Evolutionary conservation across 2,329 filamentous ascomycete species (phyloP).

Genomic region (Bipolaris oryzae): DNA sequence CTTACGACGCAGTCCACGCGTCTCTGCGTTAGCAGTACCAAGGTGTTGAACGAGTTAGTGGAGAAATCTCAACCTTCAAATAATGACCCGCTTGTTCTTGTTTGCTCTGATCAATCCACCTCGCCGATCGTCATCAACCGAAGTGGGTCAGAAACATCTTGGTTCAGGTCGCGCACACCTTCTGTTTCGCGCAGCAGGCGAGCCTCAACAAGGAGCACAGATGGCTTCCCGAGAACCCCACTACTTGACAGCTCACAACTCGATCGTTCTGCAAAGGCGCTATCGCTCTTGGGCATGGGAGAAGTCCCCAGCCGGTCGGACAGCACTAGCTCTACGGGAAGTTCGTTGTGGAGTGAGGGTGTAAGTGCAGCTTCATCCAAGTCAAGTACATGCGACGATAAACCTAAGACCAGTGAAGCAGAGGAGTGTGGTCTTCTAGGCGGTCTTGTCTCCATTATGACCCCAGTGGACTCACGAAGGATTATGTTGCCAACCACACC

Average conservation of each 20-base stretch:
- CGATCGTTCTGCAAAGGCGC: slow-evolving; percentile 15
- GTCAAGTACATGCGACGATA: slow-evolving; percentile 32
- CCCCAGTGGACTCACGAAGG: slow-evolving; percentile 10
- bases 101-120: slow-evolving; percentile 18
- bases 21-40: slow-evolving; percentile 48
- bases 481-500: slow-evolving; percentile 9
- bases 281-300: neutral
- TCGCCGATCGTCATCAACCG: slow-evolving; percentile 22
- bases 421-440: slow-evolving; percentile 38
- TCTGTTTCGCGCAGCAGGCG: slow-evolving; percentile 17
- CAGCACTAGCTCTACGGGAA: slow-evolving; percentile 34
- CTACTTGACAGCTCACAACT: slow-evolving; percentile 30
- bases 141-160: slow-evolving; percentile 25
- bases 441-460: slow-evolving; percentile 34
- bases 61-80: slow-evolving; percentile 8
- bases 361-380: slow-evolving; percentile 38
- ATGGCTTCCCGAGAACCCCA: slow-evolving; percentile 29
- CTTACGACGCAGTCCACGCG: slow-evolving; percentile 28
- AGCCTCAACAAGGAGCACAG: slow-evolving; percentile 16
- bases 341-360: slow-evolving; percentile 40
- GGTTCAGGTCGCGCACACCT: slow-evolving; percentile 26
- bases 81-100: slow-evolving; percentile 7
- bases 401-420: slow-evolving; percentile 20
- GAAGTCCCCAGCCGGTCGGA: slow-evolving; percentile 33
- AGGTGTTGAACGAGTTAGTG: slow-evolving; percentile 39